Evolutionary conservation across 129 eudicot genomes (phyloP).

Genomic region (Helianthus tuberosus): DNA sequence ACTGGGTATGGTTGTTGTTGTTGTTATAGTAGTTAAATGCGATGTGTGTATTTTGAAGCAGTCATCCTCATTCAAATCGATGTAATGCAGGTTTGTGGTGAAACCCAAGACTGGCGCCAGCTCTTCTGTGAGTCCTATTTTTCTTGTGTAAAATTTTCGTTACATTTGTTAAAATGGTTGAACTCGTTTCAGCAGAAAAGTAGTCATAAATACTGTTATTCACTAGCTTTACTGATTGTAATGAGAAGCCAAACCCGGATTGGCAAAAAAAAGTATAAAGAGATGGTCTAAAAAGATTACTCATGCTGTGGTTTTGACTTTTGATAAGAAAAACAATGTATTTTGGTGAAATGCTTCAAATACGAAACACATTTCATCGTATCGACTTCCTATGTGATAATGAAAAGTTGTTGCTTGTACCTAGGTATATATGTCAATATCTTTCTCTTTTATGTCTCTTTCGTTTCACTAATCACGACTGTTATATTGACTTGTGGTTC

Average conservation of each 20-base stretch:
- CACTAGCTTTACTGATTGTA: conserved; percentile 34
- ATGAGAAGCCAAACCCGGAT: conserved; percentile 17
- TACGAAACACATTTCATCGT: conserved; percentile 4
- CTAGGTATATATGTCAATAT: too few relatives aligned
- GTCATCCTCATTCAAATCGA: background rate
- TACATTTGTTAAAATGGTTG: conserved; percentile 43
- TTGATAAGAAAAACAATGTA: conserved; percentile 29
- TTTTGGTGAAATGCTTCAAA: conserved; percentile 19
- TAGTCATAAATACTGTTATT: conserved; percentile 24
- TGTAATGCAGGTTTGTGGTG: conserved; percentile 40
- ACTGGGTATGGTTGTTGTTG: too few relatives aligned
- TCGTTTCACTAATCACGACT: too few relatives aligned
- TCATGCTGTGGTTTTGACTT: conserved; percentile 31
- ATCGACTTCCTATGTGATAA: conserved; percentile 15
- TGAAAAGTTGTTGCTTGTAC: conserved; percentile 12
- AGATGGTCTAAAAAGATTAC: conserved; percentile 25
- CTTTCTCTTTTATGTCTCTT: too few relatives aligned
- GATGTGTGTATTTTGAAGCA: background rate
- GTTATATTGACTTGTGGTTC: too few relatives aligned
- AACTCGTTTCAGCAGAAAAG: conserved; percentile 41
- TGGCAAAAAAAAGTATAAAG: conserved; percentile 25
- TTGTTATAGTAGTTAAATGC: background rate
- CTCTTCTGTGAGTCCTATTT: conserved; percentile 42
- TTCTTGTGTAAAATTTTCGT: conserved; percentile 42
- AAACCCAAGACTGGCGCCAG: conserved; percentile 35